These are phyloP conservation scores for Plasmodium cynomolgi DNA, from an alignment of 169 alveolate genomes.

Conservation along the genomic window DNA sequence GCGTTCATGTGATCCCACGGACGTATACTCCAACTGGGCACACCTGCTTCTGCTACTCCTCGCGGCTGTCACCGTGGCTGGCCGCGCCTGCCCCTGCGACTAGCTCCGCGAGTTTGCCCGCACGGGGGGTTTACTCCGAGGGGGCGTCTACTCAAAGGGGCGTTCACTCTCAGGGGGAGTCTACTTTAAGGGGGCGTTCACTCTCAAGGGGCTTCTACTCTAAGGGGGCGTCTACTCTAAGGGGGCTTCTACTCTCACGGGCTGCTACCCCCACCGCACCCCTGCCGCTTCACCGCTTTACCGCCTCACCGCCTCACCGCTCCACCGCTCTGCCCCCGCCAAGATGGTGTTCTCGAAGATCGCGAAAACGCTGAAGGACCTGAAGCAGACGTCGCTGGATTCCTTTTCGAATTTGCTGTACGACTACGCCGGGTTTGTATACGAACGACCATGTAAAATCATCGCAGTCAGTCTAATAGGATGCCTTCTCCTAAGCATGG, in stretches of 20 bases:
- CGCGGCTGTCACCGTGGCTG: neutral
- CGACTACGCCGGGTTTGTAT: slow-evolving; percentile 60
- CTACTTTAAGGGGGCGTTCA: no score
- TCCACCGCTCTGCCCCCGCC: no score
- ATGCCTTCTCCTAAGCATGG: slow-evolving; percentile 1
- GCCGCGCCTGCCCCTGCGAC: no score
- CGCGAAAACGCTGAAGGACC: neutral
- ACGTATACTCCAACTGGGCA: neutral
- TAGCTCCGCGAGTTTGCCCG: no score
- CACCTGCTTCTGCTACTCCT: neutral
- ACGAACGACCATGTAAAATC: slow-evolving; percentile 40
- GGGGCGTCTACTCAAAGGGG: no score
- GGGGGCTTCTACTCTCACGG: neutral
- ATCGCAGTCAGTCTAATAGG: slow-evolving; percentile 12
- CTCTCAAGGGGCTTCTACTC: no score
- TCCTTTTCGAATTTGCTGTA: slow-evolving; percentile 14
- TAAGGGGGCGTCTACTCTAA: neutral
- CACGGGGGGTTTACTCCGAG: no score
- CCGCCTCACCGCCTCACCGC: no score
- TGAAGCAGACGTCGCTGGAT: slow-evolving; percentile 25
- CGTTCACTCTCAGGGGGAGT: no score
- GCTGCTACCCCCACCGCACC: neutral
- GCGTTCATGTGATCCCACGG: neutral
- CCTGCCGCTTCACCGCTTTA: neutral
- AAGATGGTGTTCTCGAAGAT: slow-evolving; percentile 11